Base-by-base conservation (phyloP, 176 grass and related monocot species). In the Carex cristatella region DNA sequence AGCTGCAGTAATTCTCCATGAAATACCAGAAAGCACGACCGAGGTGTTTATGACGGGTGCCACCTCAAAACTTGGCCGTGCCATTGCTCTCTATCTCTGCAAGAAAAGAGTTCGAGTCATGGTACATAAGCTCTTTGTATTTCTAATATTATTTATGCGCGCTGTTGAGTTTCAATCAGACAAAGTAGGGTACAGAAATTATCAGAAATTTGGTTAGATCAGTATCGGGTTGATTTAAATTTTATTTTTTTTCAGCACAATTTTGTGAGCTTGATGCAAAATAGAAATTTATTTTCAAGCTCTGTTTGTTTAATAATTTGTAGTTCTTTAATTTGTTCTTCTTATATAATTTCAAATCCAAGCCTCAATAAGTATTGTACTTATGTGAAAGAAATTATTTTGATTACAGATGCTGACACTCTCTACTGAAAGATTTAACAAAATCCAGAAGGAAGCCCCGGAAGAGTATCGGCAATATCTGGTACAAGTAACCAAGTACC, bases 41-140 rank as follows among this genome's bases (percentile, higher is more conserved):
- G 93, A 98, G 65, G 95, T 98, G 53, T 98, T 98, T 91, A 35
- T 98, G 30, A 98, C 91, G 0, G 95, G 95, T 31, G 93, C 95
- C 63, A 98, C 95, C 3, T 98, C 95, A 51, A 98, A 98, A 85
- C 93, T 98, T 10, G 95, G 95, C 33, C 23, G 95, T 16, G 95
- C 91, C 66, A 92, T 98, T 80, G 86, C 91, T 69, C 86, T 98
- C 5, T 94, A 95, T 87, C 88, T 98, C 5, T 98, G 93, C 89
- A 59, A 48, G 55, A 90, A 92, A 80, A 79, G 16, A 38, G 80
- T 98, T 79, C 77, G 89, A 48, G 93, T 98, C 85, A 74, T 98
- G 95, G 94, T 97, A 23, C 23, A 0, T 23, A 91, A 63, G 18
- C 33, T 78, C 19, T 66, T 9, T 67, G 12, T 49, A 11, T 12